These are phyloP conservation scores for Gaeumannomyces sp. DNA, from an alignment of 2,329 filamentous ascomycete genomes.

Conservation along the genomic window DNA sequence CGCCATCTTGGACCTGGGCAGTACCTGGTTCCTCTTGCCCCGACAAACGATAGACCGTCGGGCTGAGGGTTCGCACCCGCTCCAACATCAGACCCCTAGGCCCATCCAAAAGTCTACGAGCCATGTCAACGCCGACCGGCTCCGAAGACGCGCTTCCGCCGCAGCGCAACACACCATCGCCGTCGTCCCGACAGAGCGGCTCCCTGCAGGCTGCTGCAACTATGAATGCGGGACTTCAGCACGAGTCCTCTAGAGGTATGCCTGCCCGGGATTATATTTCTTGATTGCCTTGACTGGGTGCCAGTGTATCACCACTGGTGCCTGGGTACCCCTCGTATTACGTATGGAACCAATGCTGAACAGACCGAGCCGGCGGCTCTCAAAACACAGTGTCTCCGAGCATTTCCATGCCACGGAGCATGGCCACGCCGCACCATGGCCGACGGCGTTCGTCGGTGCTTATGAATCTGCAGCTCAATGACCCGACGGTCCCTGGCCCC, in stretches of 20 bases:
- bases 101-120: not conserved
- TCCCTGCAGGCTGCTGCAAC: conserved; percentile 72
- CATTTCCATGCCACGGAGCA: conserved; percentile 42
- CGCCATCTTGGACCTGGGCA: no score
- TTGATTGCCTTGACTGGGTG: not conserved
- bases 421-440: conserved; percentile 40
- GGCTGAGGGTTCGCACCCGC: no score
- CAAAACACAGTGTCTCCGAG: conserved; percentile 40
- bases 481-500: conserved; percentile 59
- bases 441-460: conserved; percentile 63
- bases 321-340: not conserved
- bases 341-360: not conserved
- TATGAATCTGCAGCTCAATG: conserved; percentile 69
- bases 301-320: not conserved
- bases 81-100: no score
- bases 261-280: conserved; percentile 15
- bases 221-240: conserved; percentile 70
- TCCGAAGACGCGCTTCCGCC: not conserved
- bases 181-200: conserved; percentile 58
- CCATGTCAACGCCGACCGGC: conserved; percentile 3
- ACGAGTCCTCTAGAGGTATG: conserved; percentile 54
- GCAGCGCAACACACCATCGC: conserved; percentile 46
- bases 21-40: no score
- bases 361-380: not conserved
- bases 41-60: no score